These are phyloP conservation scores for Phascolomyces articulosus DNA, from an alignment of 371 early-diverging fungal species.

Conservation along the genomic window DNA sequence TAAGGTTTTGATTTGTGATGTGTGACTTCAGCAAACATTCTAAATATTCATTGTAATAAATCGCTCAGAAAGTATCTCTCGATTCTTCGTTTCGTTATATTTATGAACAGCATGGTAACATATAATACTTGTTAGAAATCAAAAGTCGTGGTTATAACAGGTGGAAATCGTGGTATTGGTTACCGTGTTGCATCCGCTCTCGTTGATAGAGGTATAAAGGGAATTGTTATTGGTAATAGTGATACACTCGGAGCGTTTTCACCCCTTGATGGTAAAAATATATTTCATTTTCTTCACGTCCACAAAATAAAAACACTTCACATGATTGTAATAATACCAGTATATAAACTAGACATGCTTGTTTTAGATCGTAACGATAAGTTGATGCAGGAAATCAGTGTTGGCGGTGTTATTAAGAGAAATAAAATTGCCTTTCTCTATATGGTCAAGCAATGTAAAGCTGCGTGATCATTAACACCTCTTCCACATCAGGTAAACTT, in stretches of 20 bases:
- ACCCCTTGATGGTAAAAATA: background rate
- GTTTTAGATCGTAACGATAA: constrained; percentile 6
- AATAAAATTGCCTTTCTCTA: constrained; percentile 42
- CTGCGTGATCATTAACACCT: constrained; percentile 51
- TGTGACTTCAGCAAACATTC: too few species aligned
- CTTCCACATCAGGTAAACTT: constrained; percentile 23
- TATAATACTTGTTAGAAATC: too few species aligned
- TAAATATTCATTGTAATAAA: too few species aligned
- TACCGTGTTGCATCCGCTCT: constrained; percentile 54
- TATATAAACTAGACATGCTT: background rate
- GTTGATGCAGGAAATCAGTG: constrained; percentile 7
- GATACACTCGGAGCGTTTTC: background rate
- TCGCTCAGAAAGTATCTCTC: too few species aligned
- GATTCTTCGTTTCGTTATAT: too few species aligned
- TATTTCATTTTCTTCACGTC: too few species aligned
- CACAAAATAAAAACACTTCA: too few species aligned
- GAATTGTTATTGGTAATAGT: constrained; percentile 68
- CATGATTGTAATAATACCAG: too few species aligned
- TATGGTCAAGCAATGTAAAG: constrained; percentile 45
- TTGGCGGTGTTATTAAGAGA: constrained; percentile 7
- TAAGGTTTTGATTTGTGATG: too few species aligned
- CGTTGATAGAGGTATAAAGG: constrained; percentile 53
- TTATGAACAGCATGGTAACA: background rate
- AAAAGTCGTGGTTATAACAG: constrained; percentile 73
- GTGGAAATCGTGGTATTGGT: constrained; percentile 68